Evolutionary conservation across 495 filamentous ascomycete genomes (phyloP).

Genomic region (Penicillium ochrochloron): DNA sequence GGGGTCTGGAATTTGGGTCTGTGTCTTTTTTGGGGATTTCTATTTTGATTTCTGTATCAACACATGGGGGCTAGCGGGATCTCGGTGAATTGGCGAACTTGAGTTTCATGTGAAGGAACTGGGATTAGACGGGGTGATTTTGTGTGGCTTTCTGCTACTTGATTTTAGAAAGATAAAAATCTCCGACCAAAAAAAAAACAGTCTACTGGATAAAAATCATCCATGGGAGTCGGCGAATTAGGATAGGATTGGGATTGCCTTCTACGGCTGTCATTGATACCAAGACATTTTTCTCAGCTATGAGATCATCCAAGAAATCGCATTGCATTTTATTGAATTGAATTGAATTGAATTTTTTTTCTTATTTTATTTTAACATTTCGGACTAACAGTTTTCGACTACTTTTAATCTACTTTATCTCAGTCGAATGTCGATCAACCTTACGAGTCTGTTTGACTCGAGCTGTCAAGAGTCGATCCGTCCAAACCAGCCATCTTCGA

Average conservation of each 20-base stretch:
- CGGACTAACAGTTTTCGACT: no score
- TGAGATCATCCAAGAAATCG: neutral
- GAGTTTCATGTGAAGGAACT: neutral
- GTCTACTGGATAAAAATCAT: neutral
- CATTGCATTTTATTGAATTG: neutral
- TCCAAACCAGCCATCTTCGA: neutral
- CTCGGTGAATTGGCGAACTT: constrained; percentile 3
- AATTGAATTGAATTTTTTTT: no score
- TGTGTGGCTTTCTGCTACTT: neutral
- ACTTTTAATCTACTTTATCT: neutral
- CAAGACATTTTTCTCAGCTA: neutral
- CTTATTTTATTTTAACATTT: no score
- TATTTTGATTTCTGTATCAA: constrained; percentile 3
- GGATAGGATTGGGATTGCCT: neutral
- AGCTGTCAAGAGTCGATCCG: neutral
- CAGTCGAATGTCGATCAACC: neutral
- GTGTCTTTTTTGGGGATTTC: neutral
- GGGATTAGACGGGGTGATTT: constrained; percentile 1
- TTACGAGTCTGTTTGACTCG: neutral
- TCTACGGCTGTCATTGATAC: neutral
- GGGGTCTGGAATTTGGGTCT: neutral
- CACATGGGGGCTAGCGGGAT: constrained; percentile 3
- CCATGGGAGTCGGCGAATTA: neutral
- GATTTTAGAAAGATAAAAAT: neutral
- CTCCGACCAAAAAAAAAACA: neutral